These are phyloP conservation scores for Xylaria arbuscula DNA, from an alignment of 2,329 filamentous ascomycete species.

Conservation along the genomic window DNA sequence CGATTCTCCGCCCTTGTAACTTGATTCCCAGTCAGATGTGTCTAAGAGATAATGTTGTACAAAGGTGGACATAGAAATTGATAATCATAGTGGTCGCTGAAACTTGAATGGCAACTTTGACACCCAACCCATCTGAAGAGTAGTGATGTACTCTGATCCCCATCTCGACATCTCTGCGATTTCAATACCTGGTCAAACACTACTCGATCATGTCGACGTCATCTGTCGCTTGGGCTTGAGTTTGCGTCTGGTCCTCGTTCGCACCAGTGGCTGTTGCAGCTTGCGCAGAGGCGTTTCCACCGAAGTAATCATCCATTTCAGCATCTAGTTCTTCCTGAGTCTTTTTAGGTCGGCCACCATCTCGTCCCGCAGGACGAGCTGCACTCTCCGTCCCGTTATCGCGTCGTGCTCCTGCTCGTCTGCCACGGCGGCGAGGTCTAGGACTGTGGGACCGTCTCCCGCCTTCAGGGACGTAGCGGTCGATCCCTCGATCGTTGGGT, in stretches of 20 bases:
- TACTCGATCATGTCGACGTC: constrained; percentile 78
- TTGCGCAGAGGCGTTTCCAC: constrained; percentile 50
- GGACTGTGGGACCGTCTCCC: constrained; percentile 69
- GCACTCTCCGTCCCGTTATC: constrained; percentile 54
- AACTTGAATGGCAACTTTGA: not conserved
- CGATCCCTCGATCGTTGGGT: constrained; percentile 73
- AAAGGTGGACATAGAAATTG: not conserved
- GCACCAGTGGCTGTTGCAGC: constrained; percentile 52
- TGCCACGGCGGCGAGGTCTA: constrained; percentile 61
- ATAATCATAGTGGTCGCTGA: not conserved
- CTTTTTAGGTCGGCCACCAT: constrained; percentile 77
- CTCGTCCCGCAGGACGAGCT: constrained; percentile 57
- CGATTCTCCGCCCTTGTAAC: not conserved
- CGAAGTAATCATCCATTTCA: constrained; percentile 97
- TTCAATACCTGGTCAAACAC: not conserved
- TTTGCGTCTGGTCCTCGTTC: constrained; percentile 31
- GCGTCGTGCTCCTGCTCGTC: constrained; percentile 59
- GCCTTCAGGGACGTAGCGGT: constrained; percentile 80
- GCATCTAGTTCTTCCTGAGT: constrained; percentile 92
- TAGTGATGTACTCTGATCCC: not conserved
- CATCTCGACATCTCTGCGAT: not conserved
- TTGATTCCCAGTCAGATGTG: not conserved
- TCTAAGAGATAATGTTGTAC: not conserved
- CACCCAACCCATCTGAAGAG: not conserved
- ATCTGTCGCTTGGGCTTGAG: constrained; percentile 53